Percentiles rank a stretch among this genome's conserved stretches.
These are phyloP conservation scores for Sarocladium strictum DNA, from an alignment of 2,329 filamentous ascomycete species.

Conservation along the genomic window DNA sequence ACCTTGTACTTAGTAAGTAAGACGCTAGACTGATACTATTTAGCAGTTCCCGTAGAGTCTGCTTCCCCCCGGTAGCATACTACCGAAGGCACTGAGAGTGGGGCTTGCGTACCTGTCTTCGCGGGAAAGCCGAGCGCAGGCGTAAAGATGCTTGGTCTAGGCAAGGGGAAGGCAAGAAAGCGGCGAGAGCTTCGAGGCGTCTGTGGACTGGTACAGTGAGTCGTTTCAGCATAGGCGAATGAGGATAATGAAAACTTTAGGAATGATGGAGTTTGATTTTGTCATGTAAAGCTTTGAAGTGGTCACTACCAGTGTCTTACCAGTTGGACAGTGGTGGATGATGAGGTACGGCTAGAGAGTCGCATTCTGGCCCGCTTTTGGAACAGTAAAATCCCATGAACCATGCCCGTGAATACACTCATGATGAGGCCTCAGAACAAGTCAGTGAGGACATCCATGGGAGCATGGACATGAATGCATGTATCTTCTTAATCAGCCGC, in stretches of 20 bases:
- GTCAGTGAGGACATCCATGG: background rate
- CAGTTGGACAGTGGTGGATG: no score
- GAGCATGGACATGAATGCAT: background rate
- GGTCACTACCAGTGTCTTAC: no score
- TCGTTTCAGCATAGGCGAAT: background rate
- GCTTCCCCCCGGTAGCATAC: no score
- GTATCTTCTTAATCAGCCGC: background rate
- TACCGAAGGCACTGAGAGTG: conserved; percentile 44
- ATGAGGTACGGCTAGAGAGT: background rate
- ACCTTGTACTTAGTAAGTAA: no score
- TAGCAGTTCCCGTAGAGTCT: no score
- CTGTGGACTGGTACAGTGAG: background rate
- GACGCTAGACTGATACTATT: no score
- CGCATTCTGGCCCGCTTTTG: background rate
- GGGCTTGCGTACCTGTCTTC: conserved; percentile 42
- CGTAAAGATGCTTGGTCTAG: background rate
- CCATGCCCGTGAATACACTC: background rate
- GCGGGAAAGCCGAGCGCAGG: conserved; percentile 18
- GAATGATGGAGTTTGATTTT: no score
- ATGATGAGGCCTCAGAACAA: background rate
- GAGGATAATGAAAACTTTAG: background rate
- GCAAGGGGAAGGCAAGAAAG: background rate
- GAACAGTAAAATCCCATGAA: background rate
- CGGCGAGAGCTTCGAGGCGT: background rate
- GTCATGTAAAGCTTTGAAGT: no score